These are phyloP conservation scores for Camelina sativa DNA, from an alignment of 345 rosid species.

Conservation along the genomic window DNA sequence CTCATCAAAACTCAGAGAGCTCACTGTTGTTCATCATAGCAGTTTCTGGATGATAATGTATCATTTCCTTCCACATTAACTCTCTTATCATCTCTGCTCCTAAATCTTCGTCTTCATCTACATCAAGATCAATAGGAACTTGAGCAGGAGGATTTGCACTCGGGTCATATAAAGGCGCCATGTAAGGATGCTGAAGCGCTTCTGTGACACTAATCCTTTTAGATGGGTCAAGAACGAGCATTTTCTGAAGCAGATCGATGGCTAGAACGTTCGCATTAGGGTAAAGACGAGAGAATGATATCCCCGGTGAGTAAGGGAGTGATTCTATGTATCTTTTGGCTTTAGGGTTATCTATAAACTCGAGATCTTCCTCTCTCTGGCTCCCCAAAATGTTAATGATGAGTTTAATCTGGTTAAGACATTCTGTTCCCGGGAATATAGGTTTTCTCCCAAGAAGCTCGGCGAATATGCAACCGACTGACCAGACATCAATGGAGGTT, in stretches of 20 bases:
- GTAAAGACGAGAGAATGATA: slow-evolving; percentile 64
- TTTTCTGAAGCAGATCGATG: slow-evolving; percentile 75
- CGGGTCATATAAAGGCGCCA: slow-evolving; percentile 76
- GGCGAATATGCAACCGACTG: slow-evolving; percentile 91
- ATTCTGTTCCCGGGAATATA: slow-evolving; percentile 84
- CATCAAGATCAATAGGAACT: slow-evolving; percentile 76
- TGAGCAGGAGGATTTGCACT: slow-evolving; percentile 69
- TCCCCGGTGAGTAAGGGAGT: slow-evolving; percentile 67
- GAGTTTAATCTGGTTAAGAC: slow-evolving; percentile 86
- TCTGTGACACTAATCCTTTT: slow-evolving; percentile 84
- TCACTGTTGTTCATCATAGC: slow-evolving; percentile 19
- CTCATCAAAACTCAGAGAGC: slow-evolving; percentile 26
- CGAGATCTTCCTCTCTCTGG: slow-evolving; percentile 78
- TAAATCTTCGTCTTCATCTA: slow-evolving; percentile 63
- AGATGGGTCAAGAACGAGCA: slow-evolving; percentile 88
- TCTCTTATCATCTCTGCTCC: slow-evolving; percentile 81
- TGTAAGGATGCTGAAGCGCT: slow-evolving; percentile 88
- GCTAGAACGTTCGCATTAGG: slow-evolving; percentile 73
- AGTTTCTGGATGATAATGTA: slow-evolving; percentile 75
- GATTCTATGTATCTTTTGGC: slow-evolving; percentile 77
- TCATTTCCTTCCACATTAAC: slow-evolving; percentile 88
- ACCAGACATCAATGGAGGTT: slow-evolving; percentile 89
- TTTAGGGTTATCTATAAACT: slow-evolving; percentile 76
- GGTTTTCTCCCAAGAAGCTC: slow-evolving; percentile 93
- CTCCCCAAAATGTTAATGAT: slow-evolving; percentile 81